Evolutionary conservation across 257 asterid species (phyloP), one percentile per base, ranked within the genome.

Genomic region (Cynanchum wilfordii): DNA sequence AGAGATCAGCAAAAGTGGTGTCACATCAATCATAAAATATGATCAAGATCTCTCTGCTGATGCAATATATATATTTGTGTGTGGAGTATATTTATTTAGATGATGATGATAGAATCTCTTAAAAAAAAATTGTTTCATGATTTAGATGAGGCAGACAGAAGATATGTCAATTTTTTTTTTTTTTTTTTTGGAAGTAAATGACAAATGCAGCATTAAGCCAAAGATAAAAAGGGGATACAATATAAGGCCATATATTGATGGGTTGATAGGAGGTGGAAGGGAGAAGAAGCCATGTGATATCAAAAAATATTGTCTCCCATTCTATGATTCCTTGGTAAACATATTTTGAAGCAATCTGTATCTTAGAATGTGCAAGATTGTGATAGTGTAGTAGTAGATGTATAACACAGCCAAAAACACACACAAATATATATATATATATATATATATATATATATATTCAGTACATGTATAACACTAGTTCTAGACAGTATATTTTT

Each of bases 311-410:
- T 72, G 76, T 59, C 76, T 59, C 76, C 69, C 27, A 42, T 72
- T 68, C 72, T 49, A 25, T 68, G 58, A 22, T 45, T 68, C 38
- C n/a, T 7, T 20, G 49, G 27, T 64, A 0, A 64, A 17, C 69
- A 17, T 19, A 33, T 8, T 7, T 42, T 36, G 27, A 36, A 64
- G 68, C 49, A 63, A 30, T 42, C 55, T 69, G 73, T 47, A 69
- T 69, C 73, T 69, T 50, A 69, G 19, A 69, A 69, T 69, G 73
- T 69, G 73, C 63, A 11, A 16, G 12, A 47, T 16, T 36, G 50
- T 64, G 57, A 51, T 51, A 7, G 56, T 5, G 57, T 51, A 20
- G 57, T 1, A 20, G 13, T 45, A 33, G 13, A 45, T 0, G 42
- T 29, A 47, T 22, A 42, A 17, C 68, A 33, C 16, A 33, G 5